These are phyloP conservation scores for Avena sativa DNA, from an alignment of 176 grass and related monocot species.

Conservation along the genomic window DNA sequence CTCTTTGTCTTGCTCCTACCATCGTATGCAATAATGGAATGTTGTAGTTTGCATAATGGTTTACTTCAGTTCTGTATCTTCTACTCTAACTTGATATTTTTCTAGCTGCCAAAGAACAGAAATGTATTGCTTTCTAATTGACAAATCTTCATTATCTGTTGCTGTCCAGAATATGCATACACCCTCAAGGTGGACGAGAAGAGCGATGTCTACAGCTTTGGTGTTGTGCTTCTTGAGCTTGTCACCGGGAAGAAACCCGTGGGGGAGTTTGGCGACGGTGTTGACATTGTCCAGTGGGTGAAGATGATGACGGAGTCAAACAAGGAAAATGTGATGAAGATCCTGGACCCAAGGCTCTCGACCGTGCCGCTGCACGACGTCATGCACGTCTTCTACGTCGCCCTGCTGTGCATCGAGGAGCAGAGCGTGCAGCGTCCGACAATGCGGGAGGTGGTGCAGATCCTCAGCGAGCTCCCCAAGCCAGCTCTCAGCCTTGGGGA, in stretches of 20 bases:
- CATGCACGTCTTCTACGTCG: constrained; percentile 89
- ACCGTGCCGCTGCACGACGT: constrained; percentile 73
- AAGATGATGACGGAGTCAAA: constrained; percentile 74
- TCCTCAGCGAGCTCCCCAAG: constrained; percentile 78
- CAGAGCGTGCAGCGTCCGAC: constrained; percentile 93
- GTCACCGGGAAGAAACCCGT: constrained; percentile 91
- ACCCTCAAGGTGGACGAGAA: constrained; percentile 98
- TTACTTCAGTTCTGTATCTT: constrained; percentile 21
- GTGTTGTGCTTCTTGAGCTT: constrained; percentile 93
- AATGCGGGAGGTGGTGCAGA: constrained; percentile 96
- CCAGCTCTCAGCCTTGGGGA: constrained; percentile 52
- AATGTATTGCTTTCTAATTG: not conserved
- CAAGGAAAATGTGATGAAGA: constrained; percentile 83
- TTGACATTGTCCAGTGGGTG: constrained; percentile 98
- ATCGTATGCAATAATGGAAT: not conserved
- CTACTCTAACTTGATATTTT: not conserved
- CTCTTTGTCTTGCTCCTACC: not conserved
- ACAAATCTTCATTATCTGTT: not conserved
- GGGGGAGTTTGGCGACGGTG: constrained; percentile 90
- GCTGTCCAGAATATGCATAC: constrained; percentile 86
- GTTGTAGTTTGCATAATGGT: not conserved
- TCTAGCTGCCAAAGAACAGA: constrained; percentile 3
- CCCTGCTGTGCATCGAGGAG: constrained; percentile 88
- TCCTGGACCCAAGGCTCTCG: constrained; percentile 85
- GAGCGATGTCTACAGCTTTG: constrained; percentile 97